These are phyloP conservation scores for Arthroderma sp. DNA, from an alignment of 2,329 filamentous ascomycete species.

Conservation along the genomic window DNA sequence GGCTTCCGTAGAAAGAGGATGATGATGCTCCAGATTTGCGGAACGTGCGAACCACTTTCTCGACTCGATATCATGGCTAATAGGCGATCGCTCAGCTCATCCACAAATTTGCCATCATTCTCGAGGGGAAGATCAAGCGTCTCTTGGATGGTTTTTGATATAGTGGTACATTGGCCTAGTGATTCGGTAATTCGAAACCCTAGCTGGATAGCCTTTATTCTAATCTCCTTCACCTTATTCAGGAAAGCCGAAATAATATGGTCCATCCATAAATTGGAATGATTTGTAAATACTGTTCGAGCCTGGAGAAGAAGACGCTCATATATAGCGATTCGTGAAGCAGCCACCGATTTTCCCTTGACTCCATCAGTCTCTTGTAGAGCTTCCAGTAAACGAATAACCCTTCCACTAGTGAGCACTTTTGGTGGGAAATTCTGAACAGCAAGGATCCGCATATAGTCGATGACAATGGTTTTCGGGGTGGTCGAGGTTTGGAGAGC, in stretches of 20 bases:
- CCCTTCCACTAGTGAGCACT: conserved; percentile 59
- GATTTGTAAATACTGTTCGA: conserved; percentile 54
- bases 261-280: conserved; percentile 63
- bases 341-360: conserved; percentile 67
- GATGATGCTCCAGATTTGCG: conserved; percentile 78
- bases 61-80: conserved; percentile 50
- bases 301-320: conserved; percentile 61
- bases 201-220: conserved; percentile 58
- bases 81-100: conserved; percentile 55
- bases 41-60: conserved; percentile 52
- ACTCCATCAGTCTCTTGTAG: conserved; percentile 61
- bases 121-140: conserved; percentile 38
- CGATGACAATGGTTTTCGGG: conserved; percentile 65
- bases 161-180: conserved; percentile 54
- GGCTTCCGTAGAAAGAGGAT: conserved; percentile 59
- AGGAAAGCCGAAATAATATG: conserved; percentile 74
- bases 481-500: conserved; percentile 54
- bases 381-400: conserved; percentile 55
- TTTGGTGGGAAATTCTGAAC: conserved; percentile 65
- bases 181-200: conserved; percentile 57
- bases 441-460: conserved; percentile 67
- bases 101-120: conserved; percentile 49
- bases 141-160: conserved; percentile 50
- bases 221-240: conserved; percentile 59
- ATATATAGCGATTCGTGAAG: conserved; percentile 67